Evolutionary conservation across 805 yeast species (phyloP), one percentile per base, ranked within the genome.

Genomic region (Lachancea thermotolerans): DNA sequence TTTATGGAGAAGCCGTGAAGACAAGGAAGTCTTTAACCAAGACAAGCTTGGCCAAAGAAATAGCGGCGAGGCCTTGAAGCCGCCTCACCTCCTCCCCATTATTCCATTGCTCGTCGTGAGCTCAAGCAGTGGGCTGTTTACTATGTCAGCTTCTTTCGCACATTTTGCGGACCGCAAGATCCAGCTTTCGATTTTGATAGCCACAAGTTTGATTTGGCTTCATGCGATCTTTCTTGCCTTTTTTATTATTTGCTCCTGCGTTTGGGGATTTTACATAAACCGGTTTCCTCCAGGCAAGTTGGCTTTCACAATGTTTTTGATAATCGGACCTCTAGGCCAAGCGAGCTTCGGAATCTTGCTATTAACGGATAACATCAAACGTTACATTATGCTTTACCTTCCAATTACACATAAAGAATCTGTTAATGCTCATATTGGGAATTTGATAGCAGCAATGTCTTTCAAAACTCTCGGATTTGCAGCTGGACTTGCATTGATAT

Each of bases 291-390:
- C 72, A 5, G 73, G 79, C 45, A 60, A 64, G 9, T 54, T 66
- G 39, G 73, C 83, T 2, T 82, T 82, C 58, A 74, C 89, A n/a
- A 66, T 79, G 39, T 86, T 88, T 58, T 72, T 87, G 42, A 89
- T 95, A 1, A 68, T 88, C 38, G 96, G 96, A 7, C 81, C 90
- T 35, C 62, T 85, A 58, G 96, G 96, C 15, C 96, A 89, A 64
- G 95, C 93, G 1, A 75, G 86, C 1, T 85, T 71, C 62, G 85
- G 85, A 2, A 72, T 85, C 11, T 63, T 81, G 50, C 62, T 76
- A 41, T 67, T 79, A 49, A 82, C 86, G 7, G 55, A 64, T 25
- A 74, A 78, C 55, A 54, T 51, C 44, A 56, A 55, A 45, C 35
- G 46, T 14, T 62, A 65, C 41, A 55, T 48, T 4, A 50, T 47